Percentiles rank a stretch among this genome's conserved stretches.
These are phyloP conservation scores for Dryadomyces sulphureus DNA, from an alignment of 2,329 filamentous ascomycete species.

Conservation along the genomic window DNA sequence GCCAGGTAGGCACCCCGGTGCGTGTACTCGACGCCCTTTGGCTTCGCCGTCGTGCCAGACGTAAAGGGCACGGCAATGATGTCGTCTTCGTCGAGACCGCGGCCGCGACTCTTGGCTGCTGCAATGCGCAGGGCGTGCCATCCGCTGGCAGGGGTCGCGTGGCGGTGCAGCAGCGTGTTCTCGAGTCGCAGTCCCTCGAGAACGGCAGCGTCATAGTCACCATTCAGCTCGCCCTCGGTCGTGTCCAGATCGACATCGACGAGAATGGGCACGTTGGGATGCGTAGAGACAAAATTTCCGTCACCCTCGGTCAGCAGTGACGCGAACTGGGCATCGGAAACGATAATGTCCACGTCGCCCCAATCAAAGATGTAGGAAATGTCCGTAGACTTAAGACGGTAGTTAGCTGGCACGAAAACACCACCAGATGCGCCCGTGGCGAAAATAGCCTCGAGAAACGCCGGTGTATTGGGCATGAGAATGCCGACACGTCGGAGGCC, in stretches of 20 bases:
- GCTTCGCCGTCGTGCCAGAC: conserved; percentile 77
- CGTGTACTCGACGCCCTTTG: conserved; percentile 88
- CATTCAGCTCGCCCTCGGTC: conserved; percentile 56
- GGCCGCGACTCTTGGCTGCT: conserved; percentile 4
- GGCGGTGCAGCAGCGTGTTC: conserved; percentile 27
- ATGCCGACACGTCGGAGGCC: conserved; percentile 67
- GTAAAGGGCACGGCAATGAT: conserved; percentile 86
- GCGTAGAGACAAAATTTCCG: conserved; percentile 43
- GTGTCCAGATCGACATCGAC: conserved; percentile 72
- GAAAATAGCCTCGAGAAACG: conserved; percentile 82
- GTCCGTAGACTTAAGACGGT: conserved; percentile 63
- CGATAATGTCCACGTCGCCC: conserved; percentile 71
- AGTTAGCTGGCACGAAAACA: conserved; percentile 54
- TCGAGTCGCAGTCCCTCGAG: conserved; percentile 68
- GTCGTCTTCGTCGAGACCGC: conserved; percentile 53
- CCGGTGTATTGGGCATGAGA: conserved; percentile 82
- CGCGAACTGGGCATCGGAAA: conserved; percentile 72
- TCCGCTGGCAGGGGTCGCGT: conserved; percentile 33
- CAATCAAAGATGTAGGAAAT: conserved; percentile 84
- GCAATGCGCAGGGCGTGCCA: conserved; percentile 67
- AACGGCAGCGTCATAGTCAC: conserved; percentile 73
- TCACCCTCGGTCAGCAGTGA: conserved; percentile 34
- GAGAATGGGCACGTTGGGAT: conserved; percentile 54
- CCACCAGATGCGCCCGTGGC: conserved; percentile 71
- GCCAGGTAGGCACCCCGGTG: conserved; percentile 81